Evolutionary conservation across 2,329 filamentous ascomycete genomes (phyloP).

Genomic region (Alternaria consortialis): DNA sequence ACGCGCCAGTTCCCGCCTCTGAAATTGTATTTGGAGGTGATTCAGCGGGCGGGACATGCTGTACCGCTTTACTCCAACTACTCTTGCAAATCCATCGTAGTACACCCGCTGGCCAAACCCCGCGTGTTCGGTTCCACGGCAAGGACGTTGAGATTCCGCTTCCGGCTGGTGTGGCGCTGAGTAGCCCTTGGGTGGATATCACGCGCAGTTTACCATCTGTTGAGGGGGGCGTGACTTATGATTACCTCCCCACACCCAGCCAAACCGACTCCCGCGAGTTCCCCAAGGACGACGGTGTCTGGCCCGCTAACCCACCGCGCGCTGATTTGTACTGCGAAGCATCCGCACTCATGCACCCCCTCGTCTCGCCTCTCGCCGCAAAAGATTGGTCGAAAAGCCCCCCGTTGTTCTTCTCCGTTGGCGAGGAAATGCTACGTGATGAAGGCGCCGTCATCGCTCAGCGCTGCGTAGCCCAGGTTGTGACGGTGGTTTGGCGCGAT

Average conservation of each 20-base stretch:
- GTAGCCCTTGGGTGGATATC: conserved; percentile 77
- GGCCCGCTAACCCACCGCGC: conserved; percentile 57
- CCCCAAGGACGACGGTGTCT: conserved; percentile 58
- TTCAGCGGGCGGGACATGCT: conserved; percentile 77
- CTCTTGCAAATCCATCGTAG: conserved; percentile 69
- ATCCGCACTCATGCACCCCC: conserved; percentile 66
- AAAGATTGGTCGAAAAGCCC: conserved; percentile 69
- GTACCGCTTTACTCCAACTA: conserved; percentile 72
- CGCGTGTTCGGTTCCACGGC: conserved; percentile 68
- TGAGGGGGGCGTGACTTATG: conserved; percentile 62
- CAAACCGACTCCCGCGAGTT: conserved; percentile 48
- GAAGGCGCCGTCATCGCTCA: conserved; percentile 70
- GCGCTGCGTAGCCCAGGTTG: conserved; percentile 65
- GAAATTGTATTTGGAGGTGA: conserved; percentile 79
- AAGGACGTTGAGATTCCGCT: conserved; percentile 67
- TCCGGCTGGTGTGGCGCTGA: conserved; percentile 70
- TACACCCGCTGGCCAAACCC: conserved; percentile 51
- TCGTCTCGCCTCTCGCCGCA: conserved; percentile 69
- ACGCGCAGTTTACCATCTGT: conserved; percentile 69
- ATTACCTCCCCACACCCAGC: conserved; percentile 67
- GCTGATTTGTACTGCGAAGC: conserved; percentile 59
- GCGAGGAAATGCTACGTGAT: conserved; percentile 76
- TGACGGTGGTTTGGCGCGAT: conserved; percentile 71
- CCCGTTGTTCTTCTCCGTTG: conserved; percentile 73
- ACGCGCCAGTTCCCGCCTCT: conserved; percentile 69